These are phyloP conservation scores for Thalassiosira pacifica DNA, from an alignment of 352 stramenopile species.

Conservation along the genomic window DNA sequence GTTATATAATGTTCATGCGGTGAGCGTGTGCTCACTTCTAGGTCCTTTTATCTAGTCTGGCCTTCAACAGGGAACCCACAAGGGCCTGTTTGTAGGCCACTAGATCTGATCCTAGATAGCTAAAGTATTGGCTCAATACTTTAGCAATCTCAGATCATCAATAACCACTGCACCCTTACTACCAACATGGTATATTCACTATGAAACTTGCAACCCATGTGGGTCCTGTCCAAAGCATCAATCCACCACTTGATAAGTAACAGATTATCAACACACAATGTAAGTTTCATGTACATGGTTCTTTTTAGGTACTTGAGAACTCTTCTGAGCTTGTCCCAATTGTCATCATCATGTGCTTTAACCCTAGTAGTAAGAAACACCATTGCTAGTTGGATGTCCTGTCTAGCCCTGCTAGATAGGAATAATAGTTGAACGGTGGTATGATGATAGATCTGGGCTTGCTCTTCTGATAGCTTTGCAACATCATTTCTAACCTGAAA, in stretches of 20 bases:
- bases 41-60: too few relatives aligned
- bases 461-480: too few relatives aligned
- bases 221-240: constrained; percentile 51
- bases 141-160: too few relatives aligned
- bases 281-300: constrained; percentile 43
- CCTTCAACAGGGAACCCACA: too few relatives aligned
- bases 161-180: too few relatives aligned
- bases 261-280: constrained; percentile 24
- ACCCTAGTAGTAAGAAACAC: constrained; percentile 67
- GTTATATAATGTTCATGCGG: too few relatives aligned
- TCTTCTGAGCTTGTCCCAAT: constrained; percentile 69
- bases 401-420: constrained; percentile 36
- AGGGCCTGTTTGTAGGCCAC: too few relatives aligned
- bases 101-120: too few relatives aligned
- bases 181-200: constrained; percentile 67
- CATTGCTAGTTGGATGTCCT: constrained; percentile 65
- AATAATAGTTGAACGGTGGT: constrained; percentile 65
- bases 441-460: constrained; percentile 31
- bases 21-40: too few relatives aligned
- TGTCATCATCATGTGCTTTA: constrained; percentile 54
- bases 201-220: too few relatives aligned
- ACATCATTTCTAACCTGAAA: too few relatives aligned
- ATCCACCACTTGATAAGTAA: constrained; percentile 53
- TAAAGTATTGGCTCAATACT: too few relatives aligned
- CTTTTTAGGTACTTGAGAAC: constrained; percentile 63